Base-by-base conservation (phyloP, 1,284 basidiomycete species). In the Bjerkandera adusta region DNA sequence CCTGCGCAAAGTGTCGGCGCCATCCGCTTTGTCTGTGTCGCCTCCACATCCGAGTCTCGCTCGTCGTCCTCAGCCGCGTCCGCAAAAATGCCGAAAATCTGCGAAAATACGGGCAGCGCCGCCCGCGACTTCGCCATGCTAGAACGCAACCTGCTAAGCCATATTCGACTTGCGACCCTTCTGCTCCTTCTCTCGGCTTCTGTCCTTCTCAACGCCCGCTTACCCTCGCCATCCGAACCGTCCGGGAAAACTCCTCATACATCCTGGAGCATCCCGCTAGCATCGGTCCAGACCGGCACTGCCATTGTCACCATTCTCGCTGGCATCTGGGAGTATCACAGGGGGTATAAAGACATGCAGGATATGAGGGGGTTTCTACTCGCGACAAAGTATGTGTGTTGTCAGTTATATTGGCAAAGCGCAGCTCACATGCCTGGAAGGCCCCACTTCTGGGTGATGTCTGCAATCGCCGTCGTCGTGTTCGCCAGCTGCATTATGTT, bases 111-210 rank as follows among this genome's bases (percentile, higher is more conserved):
- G 18, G 70, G 70, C 43, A 77, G 75, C 55, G 71, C 70, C 12
- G 81, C 81, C 11, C 72, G 85, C 55, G 85, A 88, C 59, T 85
- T 77, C 51, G 81, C 77, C 60, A 85, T 88, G 84, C 72, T 88
- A 8, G 85, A 88, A 62, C 72, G 85, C 43, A 88, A 88, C 56
- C 66, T 85, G 38, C 69, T 88, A 20, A 75, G 83, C 0, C 80
- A 88, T 58, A 51, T 84, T 46, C 83, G 79, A 56, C 71, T 88
- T 22, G 80, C 77, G 8, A 66, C 85, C 12, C 66, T 87, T n/a
- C 67, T 88, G 11, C 75, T 74, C 5, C 66, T 88, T 2, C 64
- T 86, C 7, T 77, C 80, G 3, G 77, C 80, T 21, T 85, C 84
- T 12, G 66, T 83, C 38, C 67, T 88, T 18, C 73, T 88, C 11